Base-by-base conservation (phyloP, 129 eudicot genomes). In the Scalesia atractyloides region DNA sequence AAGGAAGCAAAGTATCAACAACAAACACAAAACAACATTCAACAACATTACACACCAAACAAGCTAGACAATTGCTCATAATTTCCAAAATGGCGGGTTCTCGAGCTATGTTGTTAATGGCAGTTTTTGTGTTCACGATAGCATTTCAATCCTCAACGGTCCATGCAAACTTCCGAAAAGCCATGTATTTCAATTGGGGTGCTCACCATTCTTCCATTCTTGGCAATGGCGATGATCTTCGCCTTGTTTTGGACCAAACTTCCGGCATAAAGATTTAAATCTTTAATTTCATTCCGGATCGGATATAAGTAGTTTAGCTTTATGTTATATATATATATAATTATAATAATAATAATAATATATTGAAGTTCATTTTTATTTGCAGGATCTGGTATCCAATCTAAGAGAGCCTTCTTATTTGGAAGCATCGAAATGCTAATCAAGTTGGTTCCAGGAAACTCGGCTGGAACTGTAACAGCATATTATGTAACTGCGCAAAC, bases 321-420 rank as follows among this genome's bases (percentile, higher is more conserved):
- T 39, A 39, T 39, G 44, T 39, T 5, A 39, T 39, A 39, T n/a
- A n/a, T n/a, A n/a, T n/a, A n/a, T n/a, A n/a, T n/a, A n/a, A n/a
- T n/a, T n/a, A n/a, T n/a, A n/a, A n/a, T 39, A 39, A 7, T 39
- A 6, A 39, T 39, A 39, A 39, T 22, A 22, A 1, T 22, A 22
- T 1, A 39, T 39, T 4, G 44, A 39, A 7, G 10, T 39, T 5
- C 17, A 30, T 26, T 72, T 30, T 18, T 9, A 36, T 17, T 72
- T 76, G 50, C 74, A 85, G 95, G 95, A 56, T 78, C 91, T 3
- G 90, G 95, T 8, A 60, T 83, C n/a, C 76, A 73, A 79, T 85
- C 34, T 1, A 30, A 30, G 34, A 30, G 34, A 3, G 34, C 4
- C 5, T 30, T 30, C 34, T 30, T 30, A 30, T 30, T 30, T 30